These are phyloP conservation scores for Heterococcus sp. DNA, from an alignment of 108 stramenopile genomes.

Conservation along the genomic window DNA sequence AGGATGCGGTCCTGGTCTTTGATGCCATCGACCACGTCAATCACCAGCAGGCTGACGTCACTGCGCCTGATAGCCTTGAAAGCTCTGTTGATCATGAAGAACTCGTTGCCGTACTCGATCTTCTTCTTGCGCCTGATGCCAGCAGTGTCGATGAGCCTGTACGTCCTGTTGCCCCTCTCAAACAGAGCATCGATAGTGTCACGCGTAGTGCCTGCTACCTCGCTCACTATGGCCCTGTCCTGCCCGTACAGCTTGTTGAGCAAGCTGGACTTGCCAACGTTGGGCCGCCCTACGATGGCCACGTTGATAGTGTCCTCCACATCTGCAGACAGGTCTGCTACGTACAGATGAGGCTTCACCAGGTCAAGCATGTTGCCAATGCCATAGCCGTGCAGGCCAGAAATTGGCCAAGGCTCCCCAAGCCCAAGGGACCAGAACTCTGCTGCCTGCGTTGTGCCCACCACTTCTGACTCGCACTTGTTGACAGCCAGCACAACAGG, in stretches of 20 bases:
- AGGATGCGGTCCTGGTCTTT: constrained; percentile 88
- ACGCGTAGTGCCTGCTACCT: constrained; percentile 93
- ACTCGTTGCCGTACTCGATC: constrained; percentile 87
- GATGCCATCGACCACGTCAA: constrained; percentile 92
- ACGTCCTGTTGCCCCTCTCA: constrained; percentile 73
- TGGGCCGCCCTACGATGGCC: constrained; percentile 92
- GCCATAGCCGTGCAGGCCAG: constrained; percentile 91
- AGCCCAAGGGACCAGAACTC: constrained; percentile 94
- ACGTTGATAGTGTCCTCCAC: constrained; percentile 70
- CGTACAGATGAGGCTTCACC: constrained; percentile 66
- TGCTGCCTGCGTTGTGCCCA: constrained; percentile 63
- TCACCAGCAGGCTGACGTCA: constrained; percentile 85
- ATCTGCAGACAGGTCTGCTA: constrained; percentile 57
- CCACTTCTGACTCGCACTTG: constrained; percentile 85
- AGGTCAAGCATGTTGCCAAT: constrained; percentile 85
- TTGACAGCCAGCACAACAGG: constrained; percentile 87
- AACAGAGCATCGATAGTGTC: constrained; percentile 94
- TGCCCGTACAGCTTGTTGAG: constrained; percentile 84
- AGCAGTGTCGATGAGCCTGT: constrained; percentile 94
- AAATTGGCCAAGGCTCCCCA: constrained; percentile 86
- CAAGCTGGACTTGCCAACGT: constrained; percentile 91
- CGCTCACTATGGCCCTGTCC: constrained; percentile 83
- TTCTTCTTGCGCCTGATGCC: constrained; percentile 91
- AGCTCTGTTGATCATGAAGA: constrained; percentile 96
- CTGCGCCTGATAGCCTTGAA: constrained; percentile 87